Evolutionary conservation across 371 early-diverging fungal species (phyloP).

Genomic region (Mucor lusitanicus): DNA sequence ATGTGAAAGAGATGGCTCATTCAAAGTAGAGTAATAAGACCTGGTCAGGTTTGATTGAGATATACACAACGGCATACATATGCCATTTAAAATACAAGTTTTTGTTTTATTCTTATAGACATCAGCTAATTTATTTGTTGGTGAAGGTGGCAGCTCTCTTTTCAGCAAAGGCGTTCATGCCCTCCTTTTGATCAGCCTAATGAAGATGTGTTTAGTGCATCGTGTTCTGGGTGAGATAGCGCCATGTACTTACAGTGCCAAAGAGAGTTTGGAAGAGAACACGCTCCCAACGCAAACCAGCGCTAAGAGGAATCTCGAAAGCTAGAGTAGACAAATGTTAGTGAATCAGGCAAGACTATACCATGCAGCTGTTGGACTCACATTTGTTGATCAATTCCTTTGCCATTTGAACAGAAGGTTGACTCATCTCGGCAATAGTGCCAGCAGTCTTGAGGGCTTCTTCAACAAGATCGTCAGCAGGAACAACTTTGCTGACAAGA

Average conservation of each 20-base stretch:
- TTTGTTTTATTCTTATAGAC: not conserved
- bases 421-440: conserved; percentile 84
- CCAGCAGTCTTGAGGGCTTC: conserved; percentile 90
- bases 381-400: conserved; percentile 96
- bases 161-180: conserved; percentile 96
- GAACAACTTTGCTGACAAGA: conserved; percentile 90
- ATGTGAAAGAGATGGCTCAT: not conserved
- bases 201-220: not conserved
- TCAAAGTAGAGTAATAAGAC: not conserved
- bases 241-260: conserved; percentile 70
- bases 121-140: conserved; percentile 64
- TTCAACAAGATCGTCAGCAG: conserved; percentile 85
- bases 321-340: conserved; percentile 51
- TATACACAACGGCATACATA: not conserved
- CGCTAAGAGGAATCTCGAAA: conserved; percentile 82
- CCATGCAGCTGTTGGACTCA: conserved; percentile 25
- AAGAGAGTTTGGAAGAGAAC: conserved; percentile 94
- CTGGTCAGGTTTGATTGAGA: not conserved
- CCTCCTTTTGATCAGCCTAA: conserved; percentile 94
- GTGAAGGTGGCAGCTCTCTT: conserved; percentile 92
- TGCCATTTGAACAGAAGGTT: conserved; percentile 90
- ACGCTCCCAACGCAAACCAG: conserved; percentile 93
- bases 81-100: not conserved
- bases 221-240: not conserved
- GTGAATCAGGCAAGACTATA: not conserved